phyloP scores from a whole-genome alignment of 2,329 filamentous ascomycete genomes.

The Stagonosporopsis vannaccii region DNA sequence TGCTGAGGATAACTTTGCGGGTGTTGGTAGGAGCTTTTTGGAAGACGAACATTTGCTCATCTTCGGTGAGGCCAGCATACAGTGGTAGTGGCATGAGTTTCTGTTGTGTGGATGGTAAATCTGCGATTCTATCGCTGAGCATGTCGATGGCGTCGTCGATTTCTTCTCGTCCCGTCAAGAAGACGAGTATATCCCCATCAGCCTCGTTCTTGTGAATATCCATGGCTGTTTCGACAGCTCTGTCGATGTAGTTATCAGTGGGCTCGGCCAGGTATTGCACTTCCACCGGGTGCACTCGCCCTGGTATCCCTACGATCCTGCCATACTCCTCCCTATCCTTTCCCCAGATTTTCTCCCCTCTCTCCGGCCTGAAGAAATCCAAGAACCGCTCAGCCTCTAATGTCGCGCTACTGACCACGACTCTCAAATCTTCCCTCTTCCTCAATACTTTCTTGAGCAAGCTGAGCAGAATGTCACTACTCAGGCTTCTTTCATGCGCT shows the following conservation, averaged over 20 bases:
- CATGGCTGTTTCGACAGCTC: constrained; percentile 81
- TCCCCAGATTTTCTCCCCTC: constrained; percentile 48
- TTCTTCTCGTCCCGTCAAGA: constrained; percentile 91
- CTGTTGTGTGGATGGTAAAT: constrained; percentile 66
- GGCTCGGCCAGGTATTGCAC: constrained; percentile 80
- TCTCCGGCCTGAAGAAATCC: constrained; percentile 71
- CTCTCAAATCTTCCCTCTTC: constrained; percentile 79
- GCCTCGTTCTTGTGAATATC: constrained; percentile 84
- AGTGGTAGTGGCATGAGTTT: constrained; percentile 77
- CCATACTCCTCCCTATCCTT: constrained; percentile 56
- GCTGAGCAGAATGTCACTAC: constrained; percentile 88
- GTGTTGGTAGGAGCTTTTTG: constrained; percentile 81
- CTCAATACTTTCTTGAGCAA: constrained; percentile 89
- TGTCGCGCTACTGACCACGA: constrained; percentile 93
- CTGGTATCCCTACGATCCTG: constrained; percentile 83
- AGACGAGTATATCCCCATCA: constrained; percentile 87
- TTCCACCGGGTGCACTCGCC: constrained; percentile 88
- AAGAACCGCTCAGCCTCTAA: constrained; percentile 88
- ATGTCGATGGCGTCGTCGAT: constrained; percentile 84
- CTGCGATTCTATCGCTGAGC: constrained; percentile 74
- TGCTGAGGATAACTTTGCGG: constrained; percentile 90
- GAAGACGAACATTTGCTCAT: constrained; percentile 95
- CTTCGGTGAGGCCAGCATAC: constrained; percentile 86
- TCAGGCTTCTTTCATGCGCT: constrained; percentile 91
- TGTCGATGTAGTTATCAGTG: constrained; percentile 85